These are phyloP conservation scores for Coemansia sp. DNA, from an alignment of 192 early-diverging fungal species.

Conservation along the genomic window DNA sequence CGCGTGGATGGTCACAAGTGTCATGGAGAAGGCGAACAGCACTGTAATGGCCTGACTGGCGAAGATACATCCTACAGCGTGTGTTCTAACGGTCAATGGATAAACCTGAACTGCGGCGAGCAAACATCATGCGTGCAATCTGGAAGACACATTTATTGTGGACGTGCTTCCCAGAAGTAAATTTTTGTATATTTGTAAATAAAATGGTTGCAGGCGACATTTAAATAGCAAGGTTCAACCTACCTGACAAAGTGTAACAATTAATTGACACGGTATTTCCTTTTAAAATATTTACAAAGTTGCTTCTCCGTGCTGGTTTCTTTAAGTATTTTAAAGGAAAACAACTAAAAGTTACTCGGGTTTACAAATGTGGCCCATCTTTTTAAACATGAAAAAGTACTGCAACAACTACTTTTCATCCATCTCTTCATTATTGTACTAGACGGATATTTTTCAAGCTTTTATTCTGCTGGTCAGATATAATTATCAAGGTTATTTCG, in stretches of 20 bases:
- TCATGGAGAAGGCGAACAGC: too few species aligned
- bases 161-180: neutral
- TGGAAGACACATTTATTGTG: neutral
- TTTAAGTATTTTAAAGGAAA: neutral
- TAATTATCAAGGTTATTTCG: neutral
- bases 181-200: too few species aligned
- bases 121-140: neutral
- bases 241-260: neutral
- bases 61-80: neutral
- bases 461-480: neutral
- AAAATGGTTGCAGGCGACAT: too few species aligned
- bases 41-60: neutral
- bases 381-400: neutral
- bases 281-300: neutral
- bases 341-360: neutral
- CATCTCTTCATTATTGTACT: neutral
- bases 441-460: neutral
- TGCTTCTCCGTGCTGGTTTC: neutral
- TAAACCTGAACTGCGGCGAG: neutral
- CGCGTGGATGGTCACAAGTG: neutral
- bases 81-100: neutral
- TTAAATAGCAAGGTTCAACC: too few species aligned
- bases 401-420: neutral
- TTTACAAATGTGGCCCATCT: neutral
- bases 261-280: neutral